Conservation (phyloP, 2,329 filamentous ascomycete species). For the Neopestalotiopsis rosae region DNA sequence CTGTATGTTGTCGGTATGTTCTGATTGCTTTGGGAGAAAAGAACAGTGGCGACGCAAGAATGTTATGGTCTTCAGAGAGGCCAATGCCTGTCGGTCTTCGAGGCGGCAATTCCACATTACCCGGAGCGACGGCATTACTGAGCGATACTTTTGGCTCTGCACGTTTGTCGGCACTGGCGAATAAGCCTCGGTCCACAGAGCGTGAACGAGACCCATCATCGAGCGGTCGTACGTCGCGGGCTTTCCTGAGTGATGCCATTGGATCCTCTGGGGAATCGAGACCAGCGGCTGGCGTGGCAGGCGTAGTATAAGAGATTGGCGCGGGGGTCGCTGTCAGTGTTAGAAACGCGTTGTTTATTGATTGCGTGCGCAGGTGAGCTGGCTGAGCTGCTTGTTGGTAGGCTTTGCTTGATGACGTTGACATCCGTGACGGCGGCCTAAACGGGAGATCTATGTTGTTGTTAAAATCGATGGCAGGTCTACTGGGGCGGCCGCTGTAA, state of each 20-base stretch:
- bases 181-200: conserved; percentile 68
- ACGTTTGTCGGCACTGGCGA: conserved; percentile 67
- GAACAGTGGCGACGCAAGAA: conserved; percentile 43
- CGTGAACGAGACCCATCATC: conserved; percentile 60
- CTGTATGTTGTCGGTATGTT: conserved; percentile 48
- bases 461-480: conserved; percentile 43
- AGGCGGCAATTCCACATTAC: conserved; percentile 56
- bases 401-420: conserved; percentile 33
- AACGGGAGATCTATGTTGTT: conserved; percentile 38
- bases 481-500: conserved; percentile 38
- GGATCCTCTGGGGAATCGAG: conserved; percentile 39
- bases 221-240: conserved; percentile 43
- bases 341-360: conserved; percentile 51
- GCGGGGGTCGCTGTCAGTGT: conserved; percentile 42
- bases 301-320: conserved; percentile 36
- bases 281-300: conserved; percentile 44
- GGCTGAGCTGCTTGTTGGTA: conserved; percentile 39
- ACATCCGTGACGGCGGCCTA: conserved; percentile 36
- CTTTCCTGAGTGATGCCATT: conserved; percentile 50
- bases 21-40: conserved; percentile 44
- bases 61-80: conserved; percentile 44
- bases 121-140: conserved; percentile 66
- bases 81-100: conserved; percentile 52
- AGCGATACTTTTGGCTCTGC: conserved; percentile 67
- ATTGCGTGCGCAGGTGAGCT: conserved; percentile 51